Evolutionary conservation across 2,329 filamentous ascomycete genomes (phyloP).

Genomic region (Arthrobotrys pseudoclavata): DNA sequence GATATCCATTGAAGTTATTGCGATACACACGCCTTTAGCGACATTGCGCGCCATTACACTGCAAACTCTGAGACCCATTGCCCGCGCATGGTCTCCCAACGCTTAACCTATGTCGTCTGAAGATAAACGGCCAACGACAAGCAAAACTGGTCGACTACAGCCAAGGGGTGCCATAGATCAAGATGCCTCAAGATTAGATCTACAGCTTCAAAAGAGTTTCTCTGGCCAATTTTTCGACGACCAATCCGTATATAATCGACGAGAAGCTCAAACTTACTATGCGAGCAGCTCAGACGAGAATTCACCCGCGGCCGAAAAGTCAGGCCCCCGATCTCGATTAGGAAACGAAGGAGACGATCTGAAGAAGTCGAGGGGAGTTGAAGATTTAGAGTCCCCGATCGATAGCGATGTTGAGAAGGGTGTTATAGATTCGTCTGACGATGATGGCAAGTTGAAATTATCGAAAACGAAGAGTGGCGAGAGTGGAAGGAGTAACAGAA

Average conservation of each 20-base stretch:
- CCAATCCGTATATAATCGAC: slow-evolving; percentile 49
- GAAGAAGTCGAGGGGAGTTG: slow-evolving; percentile 33
- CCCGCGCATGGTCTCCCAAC: slow-evolving; percentile 11
- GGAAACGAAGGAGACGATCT: slow-evolving; percentile 42
- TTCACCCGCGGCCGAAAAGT: slow-evolving; percentile 54
- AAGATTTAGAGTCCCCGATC: slow-evolving; percentile 13
- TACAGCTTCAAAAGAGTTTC: slow-evolving; percentile 50
- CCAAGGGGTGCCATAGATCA: slow-evolving; percentile 14
- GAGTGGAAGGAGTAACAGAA: slow-evolving; percentile 42
- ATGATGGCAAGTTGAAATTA: slow-evolving; percentile 37
- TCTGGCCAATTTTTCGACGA: slow-evolving; percentile 53
- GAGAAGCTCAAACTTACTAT: slow-evolving; percentile 43
- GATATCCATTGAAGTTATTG: slow-evolving; percentile 32
- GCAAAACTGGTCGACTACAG: slow-evolving; percentile 11
- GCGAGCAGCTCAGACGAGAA: slow-evolving; percentile 40
- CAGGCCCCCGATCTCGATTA: slow-evolving; percentile 29
- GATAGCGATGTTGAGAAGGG: slow-evolving; percentile 34
- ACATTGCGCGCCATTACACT: slow-evolving; percentile 29
- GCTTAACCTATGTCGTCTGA: slow-evolving; percentile 44
- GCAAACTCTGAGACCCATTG: background rate
- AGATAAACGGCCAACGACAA: slow-evolving; percentile 30
- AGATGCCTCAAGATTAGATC: slow-evolving; percentile 45
- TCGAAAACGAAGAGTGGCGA: slow-evolving; percentile 49
- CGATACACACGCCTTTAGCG: slow-evolving; percentile 25
- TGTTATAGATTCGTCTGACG: slow-evolving; percentile 18